Evolutionary conservation across 2,329 filamentous ascomycete genomes (phyloP).

Genomic region (Fusarium multiceps): DNA sequence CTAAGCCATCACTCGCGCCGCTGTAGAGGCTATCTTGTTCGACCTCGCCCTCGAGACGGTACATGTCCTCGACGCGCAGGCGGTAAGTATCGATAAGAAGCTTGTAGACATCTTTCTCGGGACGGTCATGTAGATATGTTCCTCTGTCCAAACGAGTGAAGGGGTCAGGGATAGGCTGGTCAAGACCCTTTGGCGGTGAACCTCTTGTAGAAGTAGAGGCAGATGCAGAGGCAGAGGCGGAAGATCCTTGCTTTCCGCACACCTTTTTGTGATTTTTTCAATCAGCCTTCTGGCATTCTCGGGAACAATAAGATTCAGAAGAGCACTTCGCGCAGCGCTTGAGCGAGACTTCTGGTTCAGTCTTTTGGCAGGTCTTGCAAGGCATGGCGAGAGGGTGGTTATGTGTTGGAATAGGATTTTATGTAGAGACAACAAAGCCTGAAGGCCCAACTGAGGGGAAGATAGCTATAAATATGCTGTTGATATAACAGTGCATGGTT

Average conservation of each 20-base stretch:
- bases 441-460: background rate
- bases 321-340: constrained; percentile 61
- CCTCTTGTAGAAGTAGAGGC: background rate
- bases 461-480: background rate
- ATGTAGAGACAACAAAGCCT: background rate
- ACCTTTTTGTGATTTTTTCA: constrained; percentile 62
- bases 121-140: constrained; percentile 58
- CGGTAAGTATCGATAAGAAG: constrained; percentile 61
- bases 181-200: constrained; percentile 47
- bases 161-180: constrained; percentile 48
- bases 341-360: constrained; percentile 44
- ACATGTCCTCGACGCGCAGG: background rate
- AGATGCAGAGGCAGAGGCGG: background rate
- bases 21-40: constrained; percentile 49
- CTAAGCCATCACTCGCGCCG: constrained; percentile 34
- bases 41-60: constrained; percentile 23
- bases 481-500: background rate
- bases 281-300: constrained; percentile 62
- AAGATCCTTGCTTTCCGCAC: constrained; percentile 49
- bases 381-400: background rate
- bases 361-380: constrained; percentile 48
- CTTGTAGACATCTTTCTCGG: constrained; percentile 56
- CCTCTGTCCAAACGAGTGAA: constrained; percentile 55
- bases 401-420: background rate
- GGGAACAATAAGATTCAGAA: constrained; percentile 61